Conservation (phyloP, 2,329 filamentous ascomycete genomes). For the Gliomastix tumulicola region DNA sequence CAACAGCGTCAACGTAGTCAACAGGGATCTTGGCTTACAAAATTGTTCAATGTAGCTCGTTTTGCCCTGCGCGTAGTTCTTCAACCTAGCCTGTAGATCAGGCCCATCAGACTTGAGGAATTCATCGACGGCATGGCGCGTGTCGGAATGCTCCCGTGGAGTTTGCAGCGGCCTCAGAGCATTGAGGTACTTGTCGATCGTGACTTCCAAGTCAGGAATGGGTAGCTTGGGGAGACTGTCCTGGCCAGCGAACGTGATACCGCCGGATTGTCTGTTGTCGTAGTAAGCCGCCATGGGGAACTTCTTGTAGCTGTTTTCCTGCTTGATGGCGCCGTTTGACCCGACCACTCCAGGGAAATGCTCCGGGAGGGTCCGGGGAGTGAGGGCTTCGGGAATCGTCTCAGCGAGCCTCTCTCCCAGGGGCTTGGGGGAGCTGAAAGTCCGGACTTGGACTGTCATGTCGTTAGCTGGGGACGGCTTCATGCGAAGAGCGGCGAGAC, state of each 20-base stretch:
- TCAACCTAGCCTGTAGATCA: conserved; percentile 79
- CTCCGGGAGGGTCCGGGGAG: conserved; percentile 30
- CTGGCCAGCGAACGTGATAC: conserved; percentile 84
- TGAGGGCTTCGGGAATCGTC: conserved; percentile 11
- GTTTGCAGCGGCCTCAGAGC: conserved; percentile 77
- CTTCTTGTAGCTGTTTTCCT: conserved; percentile 24
- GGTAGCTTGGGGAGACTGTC: conserved; percentile 86
- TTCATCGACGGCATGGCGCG: conserved; percentile 69
- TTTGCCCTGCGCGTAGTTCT: conserved; percentile 82
- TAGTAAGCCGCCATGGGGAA: conserved; percentile 46
- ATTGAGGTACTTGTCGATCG: conserved; percentile 72
- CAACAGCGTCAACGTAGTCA: conserved; percentile 6
- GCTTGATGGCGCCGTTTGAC: too few relatives aligned
- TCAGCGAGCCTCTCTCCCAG: conserved; percentile 62
- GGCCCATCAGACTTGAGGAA: conserved; percentile 79
- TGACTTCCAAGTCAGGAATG: conserved; percentile 78
- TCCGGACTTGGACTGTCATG: conserved; percentile 29
- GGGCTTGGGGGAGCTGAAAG: conserved; percentile 58
- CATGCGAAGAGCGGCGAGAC: conserved; percentile 72
- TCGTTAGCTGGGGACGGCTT: conserved; percentile 21
- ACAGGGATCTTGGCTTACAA: conserved; percentile 53
- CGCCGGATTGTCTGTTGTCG: conserved; percentile 51
- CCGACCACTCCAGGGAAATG: too few relatives aligned
- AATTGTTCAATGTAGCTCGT: conserved; percentile 99
- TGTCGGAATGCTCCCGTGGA: conserved; percentile 75